phyloP scores from a whole-genome alignment of 1,284 basidiomycete species.

The Ustilago loliicola region DNA sequence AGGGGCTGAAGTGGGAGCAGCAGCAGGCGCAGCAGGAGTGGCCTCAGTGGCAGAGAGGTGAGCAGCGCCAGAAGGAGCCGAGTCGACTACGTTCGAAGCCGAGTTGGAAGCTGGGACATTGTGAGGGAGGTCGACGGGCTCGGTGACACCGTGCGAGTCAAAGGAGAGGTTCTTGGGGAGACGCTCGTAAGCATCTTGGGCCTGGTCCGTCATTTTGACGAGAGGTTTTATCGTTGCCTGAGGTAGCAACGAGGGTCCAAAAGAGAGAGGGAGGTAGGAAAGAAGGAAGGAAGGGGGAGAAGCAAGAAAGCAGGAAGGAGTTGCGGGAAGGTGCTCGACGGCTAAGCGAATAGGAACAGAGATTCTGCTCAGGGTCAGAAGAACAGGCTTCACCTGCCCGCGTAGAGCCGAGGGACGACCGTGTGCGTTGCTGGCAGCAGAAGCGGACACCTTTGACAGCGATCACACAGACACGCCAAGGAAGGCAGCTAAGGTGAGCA shows the following conservation, averaged over 20 bases:
- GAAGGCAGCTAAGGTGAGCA: background rate
- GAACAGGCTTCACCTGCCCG: background rate
- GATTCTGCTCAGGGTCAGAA: slow-evolving; percentile 1
- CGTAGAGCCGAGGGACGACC: background rate
- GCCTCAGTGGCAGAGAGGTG: slow-evolving; percentile 11
- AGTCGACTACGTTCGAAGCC: slow-evolving; percentile 17
- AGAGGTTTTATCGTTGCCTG: slow-evolving; percentile 12
- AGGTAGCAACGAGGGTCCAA: slow-evolving; percentile 15
- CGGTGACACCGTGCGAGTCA: slow-evolving; percentile 45
- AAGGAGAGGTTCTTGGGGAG: slow-evolving; percentile 51
- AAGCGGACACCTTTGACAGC: slow-evolving; percentile 11
- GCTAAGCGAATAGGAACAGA: background rate
- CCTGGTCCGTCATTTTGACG: slow-evolving; percentile 72
- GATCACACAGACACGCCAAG: slow-evolving; percentile 8
- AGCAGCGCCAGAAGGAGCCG: slow-evolving; percentile 26
- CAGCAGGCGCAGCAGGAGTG: slow-evolving; percentile 8
- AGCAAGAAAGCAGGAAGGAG: background rate
- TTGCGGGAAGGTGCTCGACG: background rate
- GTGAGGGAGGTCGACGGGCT: slow-evolving; percentile 46
- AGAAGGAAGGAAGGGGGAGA: background rate
- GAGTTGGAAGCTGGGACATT: slow-evolving; percentile 20
- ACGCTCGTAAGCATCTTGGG: slow-evolving; percentile 75
- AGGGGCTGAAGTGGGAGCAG: slow-evolving; percentile 6
- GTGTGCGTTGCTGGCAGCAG: slow-evolving; percentile 15
- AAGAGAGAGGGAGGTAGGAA: slow-evolving; percentile 13